Percentiles rank a stretch among this genome's conserved stretches.
phyloP scores from a whole-genome alignment of 106 monocot genomes.

The Acorus gramineus region DNA sequence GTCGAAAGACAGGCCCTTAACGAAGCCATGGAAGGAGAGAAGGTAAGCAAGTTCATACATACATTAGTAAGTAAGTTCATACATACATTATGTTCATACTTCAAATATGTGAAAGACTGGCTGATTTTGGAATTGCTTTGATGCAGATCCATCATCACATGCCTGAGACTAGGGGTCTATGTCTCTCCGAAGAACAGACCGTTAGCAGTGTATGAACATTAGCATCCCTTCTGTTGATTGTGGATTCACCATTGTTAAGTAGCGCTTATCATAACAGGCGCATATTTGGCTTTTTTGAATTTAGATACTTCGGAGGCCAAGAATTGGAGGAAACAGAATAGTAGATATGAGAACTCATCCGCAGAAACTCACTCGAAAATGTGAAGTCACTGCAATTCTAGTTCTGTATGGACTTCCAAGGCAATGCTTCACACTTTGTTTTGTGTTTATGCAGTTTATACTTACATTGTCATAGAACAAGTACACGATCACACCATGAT shows the following conservation, averaged over 20 bases:
- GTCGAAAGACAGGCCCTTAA: slow-evolving; percentile 97
- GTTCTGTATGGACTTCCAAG: slow-evolving; percentile 94
- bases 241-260: neutral
- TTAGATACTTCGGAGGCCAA: slow-evolving; percentile 73
- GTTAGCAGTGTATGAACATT: slow-evolving; percentile 71
- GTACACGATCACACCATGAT: too few species aligned
- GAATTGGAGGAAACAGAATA: slow-evolving; percentile 64
- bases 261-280: neutral
- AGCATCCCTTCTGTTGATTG: neutral
- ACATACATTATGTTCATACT: too few species aligned
- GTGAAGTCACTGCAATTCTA: slow-evolving; percentile 96
- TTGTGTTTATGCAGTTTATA: neutral
- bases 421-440: slow-evolving; percentile 15
- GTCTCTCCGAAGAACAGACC: slow-evolving; percentile 88
- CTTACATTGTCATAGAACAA: too few species aligned
- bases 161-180: slow-evolving; percentile 94
- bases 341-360: slow-evolving; percentile 79
- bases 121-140: neutral
- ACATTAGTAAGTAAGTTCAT: slow-evolving; percentile 32
- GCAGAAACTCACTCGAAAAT: slow-evolving; percentile 72
- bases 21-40: slow-evolving; percentile 98
- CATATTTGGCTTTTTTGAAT: slow-evolving; percentile 1
- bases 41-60: slow-evolving; percentile 38
- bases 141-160: slow-evolving; percentile 72
- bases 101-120: too few species aligned